Evolutionary conservation across 176 grass and related monocot species (phyloP), one percentile per base, ranked within the genome.

Genomic region (Eleusine indica): DNA sequence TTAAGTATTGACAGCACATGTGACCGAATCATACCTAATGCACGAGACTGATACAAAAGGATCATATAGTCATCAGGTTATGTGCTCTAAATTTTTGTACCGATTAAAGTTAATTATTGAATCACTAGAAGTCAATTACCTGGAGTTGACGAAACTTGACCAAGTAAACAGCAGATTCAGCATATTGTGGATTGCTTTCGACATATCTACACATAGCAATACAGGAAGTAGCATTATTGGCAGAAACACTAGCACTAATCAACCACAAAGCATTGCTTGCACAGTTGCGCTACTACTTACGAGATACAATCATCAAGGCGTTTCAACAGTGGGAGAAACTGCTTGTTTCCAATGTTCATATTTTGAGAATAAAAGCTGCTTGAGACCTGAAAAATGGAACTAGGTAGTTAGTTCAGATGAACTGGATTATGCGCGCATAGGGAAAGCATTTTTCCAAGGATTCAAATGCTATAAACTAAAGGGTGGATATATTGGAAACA

Each of bases 121-220:
- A 56, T 67, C n/a, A 57, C 39, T 22, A 79, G 35, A 68, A 79
- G 66, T 28, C 47, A 57, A 69, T 82, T 84, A 95, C 96, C 86
- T 98, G 96, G 76, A 98, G 91, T 83, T 98, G 96, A 53, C 91
- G 89, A 81, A 99, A 94, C 77, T 99, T 94, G 64, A 99, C 97
- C 75, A 99, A 96, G 75, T 99, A 99, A 87, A 99, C 97, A 86
- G 89, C 82, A 81, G 97, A 99, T 87, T 99, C 97, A 30, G 89
- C 93, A 91, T 99, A 99, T 68, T 96, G 97, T 85, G 91, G 89
- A 84, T 99, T 99, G 80, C 81, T 96, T 82, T 99, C 91, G 69
- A 96, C 91, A 86, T 96, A 99, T 47, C 97, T 99, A 91, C 64
- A 88, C 46, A 68, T 78, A 85, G 74, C 81, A 75, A 86, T 68